phyloP scores from a whole-genome alignment of 179 eudicot genomes.

The Spinacia oleracea region DNA sequence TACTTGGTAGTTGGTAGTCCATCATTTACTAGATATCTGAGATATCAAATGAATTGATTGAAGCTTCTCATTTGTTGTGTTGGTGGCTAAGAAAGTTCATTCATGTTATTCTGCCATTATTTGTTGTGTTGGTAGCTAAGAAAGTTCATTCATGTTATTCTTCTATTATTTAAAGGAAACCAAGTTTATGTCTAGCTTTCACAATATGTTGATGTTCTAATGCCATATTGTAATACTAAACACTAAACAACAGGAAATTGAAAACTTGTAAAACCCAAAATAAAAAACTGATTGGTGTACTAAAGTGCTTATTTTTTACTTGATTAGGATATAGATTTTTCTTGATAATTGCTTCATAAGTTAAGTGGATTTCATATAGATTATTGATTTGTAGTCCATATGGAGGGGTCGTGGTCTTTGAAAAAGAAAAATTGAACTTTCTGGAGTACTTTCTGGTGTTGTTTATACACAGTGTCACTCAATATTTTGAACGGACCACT shows the following conservation, averaged over 20 bases:
- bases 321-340: not conserved
- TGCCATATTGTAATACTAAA: no score
- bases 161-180: conserved; percentile 1
- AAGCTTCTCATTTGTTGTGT: not conserved
- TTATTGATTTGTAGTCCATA: not conserved
- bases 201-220: no score
- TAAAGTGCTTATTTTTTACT: no score
- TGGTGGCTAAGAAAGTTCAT: not conserved
- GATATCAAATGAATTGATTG: no score
- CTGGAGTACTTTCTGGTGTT: not conserved
- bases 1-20: no score
- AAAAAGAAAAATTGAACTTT: not conserved
- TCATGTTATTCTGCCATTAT: not conserved
- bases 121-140: not conserved
- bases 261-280: no score
- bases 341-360: not conserved
- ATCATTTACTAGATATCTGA: no score
- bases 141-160: not conserved
- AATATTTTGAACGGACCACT: not conserved
- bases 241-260: no score
- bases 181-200: not conserved
- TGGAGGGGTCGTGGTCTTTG: not conserved
- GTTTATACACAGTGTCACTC: not conserved
- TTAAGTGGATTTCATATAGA: not conserved
- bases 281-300: no score